Evolutionary conservation across 2,329 filamentous ascomycete genomes (phyloP).

Genomic region (Colletotrichum lupini): DNA sequence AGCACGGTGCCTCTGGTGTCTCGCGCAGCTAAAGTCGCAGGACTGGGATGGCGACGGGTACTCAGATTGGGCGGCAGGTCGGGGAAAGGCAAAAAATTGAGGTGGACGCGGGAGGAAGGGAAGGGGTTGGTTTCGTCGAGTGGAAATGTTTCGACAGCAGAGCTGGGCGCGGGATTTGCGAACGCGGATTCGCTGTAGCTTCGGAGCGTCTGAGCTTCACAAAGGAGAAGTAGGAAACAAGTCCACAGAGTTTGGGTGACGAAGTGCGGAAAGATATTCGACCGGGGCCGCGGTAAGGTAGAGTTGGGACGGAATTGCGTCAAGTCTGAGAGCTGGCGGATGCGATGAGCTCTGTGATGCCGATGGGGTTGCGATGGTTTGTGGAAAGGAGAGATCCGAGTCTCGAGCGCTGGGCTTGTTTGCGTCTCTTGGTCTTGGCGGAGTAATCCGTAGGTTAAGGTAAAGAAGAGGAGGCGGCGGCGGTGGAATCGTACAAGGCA

Average conservation of each 20-base stretch:
- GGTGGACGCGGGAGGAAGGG: constrained; percentile 7
- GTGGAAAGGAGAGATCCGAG: constrained; percentile 18
- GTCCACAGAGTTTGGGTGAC: neutral
- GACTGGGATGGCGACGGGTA: constrained; percentile 31
- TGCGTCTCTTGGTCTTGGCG: constrained; percentile 13
- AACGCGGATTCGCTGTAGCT: constrained; percentile 31
- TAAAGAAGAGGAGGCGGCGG: constrained; percentile 1
- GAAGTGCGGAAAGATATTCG: constrained; percentile 9
- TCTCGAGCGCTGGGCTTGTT: neutral
- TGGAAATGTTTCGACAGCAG: constrained; percentile 33
- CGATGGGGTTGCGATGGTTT: constrained; percentile 21
- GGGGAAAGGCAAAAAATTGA: constrained; percentile 22
- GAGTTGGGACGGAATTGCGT: constrained; percentile 1
- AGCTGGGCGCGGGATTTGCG: constrained; percentile 11
- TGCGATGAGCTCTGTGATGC: constrained; percentile 1
- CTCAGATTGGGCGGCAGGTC: constrained; percentile 26
- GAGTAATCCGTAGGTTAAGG: neutral
- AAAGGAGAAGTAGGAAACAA: constrained; percentile 16
- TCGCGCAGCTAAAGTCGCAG: constrained; percentile 35
- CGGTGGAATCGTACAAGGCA: neutral
- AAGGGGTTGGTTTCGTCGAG: constrained; percentile 25
- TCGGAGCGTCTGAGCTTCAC: constrained; percentile 19
- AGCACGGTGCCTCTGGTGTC: constrained; percentile 32
- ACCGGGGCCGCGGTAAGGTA: constrained; percentile 5
- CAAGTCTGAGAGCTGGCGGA: constrained; percentile 9